Conservation (phyloP, 371 early-diverging fungal genomes). For the Apophysomyces trapeziformis region DNA sequence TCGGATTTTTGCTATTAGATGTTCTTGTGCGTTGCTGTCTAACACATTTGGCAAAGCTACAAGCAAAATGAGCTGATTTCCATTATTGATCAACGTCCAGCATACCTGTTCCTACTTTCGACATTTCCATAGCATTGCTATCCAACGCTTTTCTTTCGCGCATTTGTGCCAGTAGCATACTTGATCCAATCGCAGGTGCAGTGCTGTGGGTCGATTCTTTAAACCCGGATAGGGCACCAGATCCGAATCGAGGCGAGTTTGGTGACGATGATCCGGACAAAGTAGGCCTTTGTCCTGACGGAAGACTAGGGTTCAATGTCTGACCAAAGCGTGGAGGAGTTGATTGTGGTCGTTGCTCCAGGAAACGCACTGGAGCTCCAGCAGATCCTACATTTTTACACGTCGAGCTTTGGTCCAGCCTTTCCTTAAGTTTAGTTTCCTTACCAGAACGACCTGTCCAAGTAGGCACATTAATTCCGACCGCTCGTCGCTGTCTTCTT, state of each 20-base stretch:
- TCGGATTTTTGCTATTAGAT: slow-evolving; percentile 56
- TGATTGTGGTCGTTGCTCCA: slow-evolving; percentile 20
- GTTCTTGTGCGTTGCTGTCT: slow-evolving; percentile 35
- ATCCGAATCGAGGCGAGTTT: slow-evolving; percentile 33
- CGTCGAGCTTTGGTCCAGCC: neutral
- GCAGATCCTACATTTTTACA: slow-evolving; percentile 36
- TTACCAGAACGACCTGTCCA: slow-evolving; percentile 73
- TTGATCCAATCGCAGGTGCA: slow-evolving; percentile 25
- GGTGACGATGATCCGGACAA: slow-evolving; percentile 6
- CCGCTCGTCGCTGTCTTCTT: slow-evolving; percentile 20
- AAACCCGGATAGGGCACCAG: slow-evolving; percentile 47
- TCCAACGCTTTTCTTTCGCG: slow-evolving; percentile 49
- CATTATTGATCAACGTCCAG: neutral
- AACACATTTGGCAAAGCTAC: slow-evolving; percentile 22
- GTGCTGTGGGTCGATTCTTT: slow-evolving; percentile 19
- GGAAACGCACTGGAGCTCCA: slow-evolving; percentile 49
- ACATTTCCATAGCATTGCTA: slow-evolving; percentile 7
- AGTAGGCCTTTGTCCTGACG: slow-evolving; percentile 6
- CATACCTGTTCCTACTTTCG: slow-evolving; percentile 6
- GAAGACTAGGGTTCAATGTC: slow-evolving; percentile 28
- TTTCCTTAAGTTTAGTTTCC: neutral
- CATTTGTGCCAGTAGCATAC: slow-evolving; percentile 52
- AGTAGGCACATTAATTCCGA: slow-evolving; percentile 62
- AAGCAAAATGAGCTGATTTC: neutral
- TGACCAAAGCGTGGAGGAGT: slow-evolving; percentile 56